Percentiles rank a stretch among this genome's conserved stretches.
These are phyloP conservation scores for Neofusicoccum kwambonambiense DNA, from an alignment of 2,329 filamentous ascomycete genomes.

Conservation along the genomic window DNA sequence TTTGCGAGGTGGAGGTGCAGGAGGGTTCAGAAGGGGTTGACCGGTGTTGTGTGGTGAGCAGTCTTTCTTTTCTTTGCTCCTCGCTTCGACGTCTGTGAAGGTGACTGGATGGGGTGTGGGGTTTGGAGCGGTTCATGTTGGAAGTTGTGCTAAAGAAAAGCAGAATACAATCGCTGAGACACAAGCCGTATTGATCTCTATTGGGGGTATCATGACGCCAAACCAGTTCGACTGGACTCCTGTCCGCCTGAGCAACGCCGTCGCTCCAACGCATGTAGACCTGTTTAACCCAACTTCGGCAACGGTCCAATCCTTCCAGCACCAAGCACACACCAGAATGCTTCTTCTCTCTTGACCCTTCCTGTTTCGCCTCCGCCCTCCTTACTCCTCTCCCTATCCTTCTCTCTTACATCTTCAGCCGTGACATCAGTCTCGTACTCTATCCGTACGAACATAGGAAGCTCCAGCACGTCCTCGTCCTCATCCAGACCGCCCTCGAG, in stretches of 20 bases:
- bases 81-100: no score
- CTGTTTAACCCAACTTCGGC: conserved; percentile 17
- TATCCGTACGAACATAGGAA: conserved; percentile 88
- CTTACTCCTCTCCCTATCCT: conserved; percentile 21
- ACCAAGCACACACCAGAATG: conserved; percentile 93
- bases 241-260: background rate
- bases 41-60: background rate
- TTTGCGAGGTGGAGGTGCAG: background rate
- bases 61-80: background rate
- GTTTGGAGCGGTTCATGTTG: background rate
- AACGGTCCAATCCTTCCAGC: conserved; percentile 68
- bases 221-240: background rate
- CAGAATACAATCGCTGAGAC: background rate
- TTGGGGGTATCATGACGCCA: conserved; percentile 3
- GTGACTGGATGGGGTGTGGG: background rate
- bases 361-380: conserved; percentile 44
- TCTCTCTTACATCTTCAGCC: conserved; percentile 51
- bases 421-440: conserved; percentile 78
- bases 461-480: conserved; percentile 72
- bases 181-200: background rate
- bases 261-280: background rate
- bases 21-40: background rate
- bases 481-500: conserved; percentile 44
- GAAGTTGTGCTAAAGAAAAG: background rate
- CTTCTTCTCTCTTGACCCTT: conserved; percentile 72